phyloP scores from a whole-genome alignment of 495 filamentous ascomycete genomes.

The Aspergillus biplanus region DNA sequence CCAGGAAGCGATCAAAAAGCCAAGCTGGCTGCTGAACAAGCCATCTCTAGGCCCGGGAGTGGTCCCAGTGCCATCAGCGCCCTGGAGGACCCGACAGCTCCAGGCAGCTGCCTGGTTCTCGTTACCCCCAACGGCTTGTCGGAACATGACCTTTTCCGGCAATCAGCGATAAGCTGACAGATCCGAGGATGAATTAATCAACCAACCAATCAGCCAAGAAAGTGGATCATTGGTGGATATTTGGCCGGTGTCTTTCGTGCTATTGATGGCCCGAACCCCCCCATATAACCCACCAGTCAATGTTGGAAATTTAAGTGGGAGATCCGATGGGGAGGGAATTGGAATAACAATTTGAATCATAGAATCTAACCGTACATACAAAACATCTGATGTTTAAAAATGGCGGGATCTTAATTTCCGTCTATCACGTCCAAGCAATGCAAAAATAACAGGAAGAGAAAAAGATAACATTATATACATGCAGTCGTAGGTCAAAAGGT shows the following conservation, averaged over 20 bases:
- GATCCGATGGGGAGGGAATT: no score
- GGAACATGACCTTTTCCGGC: no score
- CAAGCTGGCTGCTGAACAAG: no score
- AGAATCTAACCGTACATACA: neutral
- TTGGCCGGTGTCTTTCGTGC: conserved; percentile 33
- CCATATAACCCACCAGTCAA: neutral
- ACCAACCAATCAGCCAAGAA: no score
- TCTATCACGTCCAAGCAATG: conserved; percentile 1
- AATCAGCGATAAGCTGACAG: no score
- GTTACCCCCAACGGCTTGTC: no score
- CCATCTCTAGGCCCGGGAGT: no score
- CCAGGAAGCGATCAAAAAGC: no score
- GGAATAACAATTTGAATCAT: neutral
- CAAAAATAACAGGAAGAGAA: neutral
- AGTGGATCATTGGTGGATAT: conserved; percentile 20
- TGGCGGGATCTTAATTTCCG: conserved; percentile 7
- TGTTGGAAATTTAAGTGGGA: neutral
- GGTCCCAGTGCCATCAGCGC: no score
- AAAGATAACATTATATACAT: conserved; percentile 3
- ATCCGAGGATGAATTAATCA: no score
- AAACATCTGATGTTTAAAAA: conserved; percentile 3
- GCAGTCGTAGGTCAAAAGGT: neutral
- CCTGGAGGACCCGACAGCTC: no score
- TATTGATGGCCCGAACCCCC: conserved; percentile 38
- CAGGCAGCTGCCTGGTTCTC: no score